These are phyloP conservation scores for Irpex sp. DNA, from an alignment of 1,284 basidiomycete species.

Conservation along the genomic window DNA sequence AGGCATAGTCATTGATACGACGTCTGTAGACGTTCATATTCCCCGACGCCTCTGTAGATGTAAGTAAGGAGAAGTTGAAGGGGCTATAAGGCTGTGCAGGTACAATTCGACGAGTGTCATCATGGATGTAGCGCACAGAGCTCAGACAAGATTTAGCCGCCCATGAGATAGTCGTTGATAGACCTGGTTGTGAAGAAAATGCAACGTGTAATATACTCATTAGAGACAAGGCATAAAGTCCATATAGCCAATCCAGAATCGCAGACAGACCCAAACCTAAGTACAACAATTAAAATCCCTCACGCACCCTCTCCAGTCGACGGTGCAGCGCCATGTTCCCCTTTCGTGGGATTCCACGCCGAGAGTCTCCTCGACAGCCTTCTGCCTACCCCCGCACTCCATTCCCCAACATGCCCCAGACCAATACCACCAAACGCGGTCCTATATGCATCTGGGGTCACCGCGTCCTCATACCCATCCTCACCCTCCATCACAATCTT, in stretches of 20 bases:
- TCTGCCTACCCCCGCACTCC: neutral
- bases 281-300: neutral
- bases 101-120: too few species aligned
- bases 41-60: neutral
- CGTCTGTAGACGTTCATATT: neutral
- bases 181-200: too few species aligned
- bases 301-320: neutral
- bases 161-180: too few species aligned
- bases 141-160: too few species aligned
- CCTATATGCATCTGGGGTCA: conserved; percentile 8
- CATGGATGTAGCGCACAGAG: too few species aligned
- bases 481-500: conserved; percentile 51
- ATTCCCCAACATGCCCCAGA: neutral
- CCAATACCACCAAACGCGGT: neutral
- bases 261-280: neutral
- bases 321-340: neutral
- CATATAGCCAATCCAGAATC: too few species aligned
- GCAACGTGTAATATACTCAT: too few species aligned
- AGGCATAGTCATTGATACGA: neutral
- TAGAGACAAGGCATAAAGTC: too few species aligned
- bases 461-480: conserved; percentile 32
- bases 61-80: too few species aligned
- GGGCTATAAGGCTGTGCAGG: too few species aligned
- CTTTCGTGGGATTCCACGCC: neutral
- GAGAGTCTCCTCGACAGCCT: conserved; percentile 6